Base-by-base conservation (phyloP, 2,329 filamentous ascomycete species). In the Cercospora citrullina region DNA sequence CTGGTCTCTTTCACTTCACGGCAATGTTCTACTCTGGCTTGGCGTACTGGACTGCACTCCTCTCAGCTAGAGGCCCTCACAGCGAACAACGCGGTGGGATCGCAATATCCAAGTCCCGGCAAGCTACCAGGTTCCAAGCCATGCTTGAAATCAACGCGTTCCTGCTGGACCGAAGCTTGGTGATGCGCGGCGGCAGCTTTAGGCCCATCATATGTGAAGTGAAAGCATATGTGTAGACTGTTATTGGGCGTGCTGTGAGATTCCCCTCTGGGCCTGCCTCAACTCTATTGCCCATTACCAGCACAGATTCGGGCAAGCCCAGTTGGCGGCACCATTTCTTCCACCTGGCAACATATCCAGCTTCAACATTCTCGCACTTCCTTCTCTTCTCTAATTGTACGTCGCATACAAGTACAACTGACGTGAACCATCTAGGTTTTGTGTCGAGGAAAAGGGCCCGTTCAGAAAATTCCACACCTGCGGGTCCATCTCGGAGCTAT, bases 381-480 rank as follows among this genome's bases (percentile, higher is more conserved):
- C 45, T 51, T 5, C 21, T 42, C 36, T n/a, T 42, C 6, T 42
- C 36, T 3, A n/a, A 5, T 42, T 5, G 5, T n/a, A 5, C 36
- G n/a, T 42, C 36, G 16, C 36, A 42, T 42, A 42, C 36, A 51
- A 51, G 18, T 51, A 5, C 45, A 26, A n/a, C 45, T 51, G 45
- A 51, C 12, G 45, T 14, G 45, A 14, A 5, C 26, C 2, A 23
- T 23, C 21, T 1, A 23, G 45, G 9, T 26, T 18, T 51, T 23
- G 21, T 51, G 21, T 51, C 45, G 45, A 51, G 10, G 4, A 3
- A 26, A 51, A 51, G 45, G 21, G 45, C 3, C 9, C 10, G 14
- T 23, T 51, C 66, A 55, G 57, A 68, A 68, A 68, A 61, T 68
- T 59, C 61, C 62, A 61, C n/a, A 26, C 23, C 58, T 45, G 31